Evolutionary conservation across 345 rosid species (phyloP), one percentile per base, ranked within the genome.

Genomic region (Angophora floribunda): DNA sequence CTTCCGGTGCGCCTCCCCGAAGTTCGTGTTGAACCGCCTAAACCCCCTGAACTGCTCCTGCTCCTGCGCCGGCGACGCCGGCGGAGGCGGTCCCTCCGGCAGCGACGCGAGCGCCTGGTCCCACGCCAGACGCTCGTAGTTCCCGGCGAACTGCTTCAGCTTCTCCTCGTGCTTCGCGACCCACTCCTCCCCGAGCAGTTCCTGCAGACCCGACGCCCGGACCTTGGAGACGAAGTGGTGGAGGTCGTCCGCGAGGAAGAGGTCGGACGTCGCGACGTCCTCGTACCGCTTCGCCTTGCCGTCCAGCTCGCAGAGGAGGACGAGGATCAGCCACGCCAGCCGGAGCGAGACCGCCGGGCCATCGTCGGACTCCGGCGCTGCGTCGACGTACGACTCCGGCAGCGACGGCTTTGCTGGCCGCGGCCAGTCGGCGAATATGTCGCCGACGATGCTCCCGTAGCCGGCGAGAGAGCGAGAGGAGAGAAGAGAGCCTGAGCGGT

Each of bases 171-270:
- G 94, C 86, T 88, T 92, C 4, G 51, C 52, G 75, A 95, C 84
- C 98, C 99, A 95, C 1, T 93, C 96, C 26, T 93, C 94, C 13
- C 99, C 99, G 51, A 94, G 94, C 30, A 95, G 80, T 22, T 85
- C 85, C 85, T 59, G 89, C 4, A 95, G 91, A 87, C 93, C 91
- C 49, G 99, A 93, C 24, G 94, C 88, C 13, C 92, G 93, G 86
- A 90, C 96, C 52, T 59, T 90, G 7, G 92, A 87, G 45, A 91
- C 88, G 15, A 95, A 91, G 91, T 94, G 92, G 28, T 94, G 97
- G 80, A 95, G 91, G 89, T 94, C 95, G 93, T 95, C 95, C 16
- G 96, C 95, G 44, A 96, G 87, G 94, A 94, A 96, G 88, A 96
- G 94, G 87, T 95, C 94, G 17, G 93, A 91, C 44, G 91, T 14